Percentiles rank a stretch among this genome's conserved stretches.
Evolutionary conservation across 192 early-diverging fungal species (phyloP).

Genomic region (Backusella sp.): DNA sequence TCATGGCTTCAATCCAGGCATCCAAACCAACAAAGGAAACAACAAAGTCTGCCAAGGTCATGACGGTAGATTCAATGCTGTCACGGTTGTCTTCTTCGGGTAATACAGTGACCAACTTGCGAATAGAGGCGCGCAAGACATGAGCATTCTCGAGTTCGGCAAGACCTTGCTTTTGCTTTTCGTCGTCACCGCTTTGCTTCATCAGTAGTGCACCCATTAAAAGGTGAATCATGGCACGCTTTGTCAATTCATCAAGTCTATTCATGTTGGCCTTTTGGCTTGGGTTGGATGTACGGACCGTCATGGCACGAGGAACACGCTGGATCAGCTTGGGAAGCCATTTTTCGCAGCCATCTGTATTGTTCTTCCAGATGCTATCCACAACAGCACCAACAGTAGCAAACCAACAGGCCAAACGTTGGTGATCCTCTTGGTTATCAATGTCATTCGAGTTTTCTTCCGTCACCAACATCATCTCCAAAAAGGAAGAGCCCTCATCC

Average conservation of each 20-base stretch:
- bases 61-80: constrained; percentile 10
- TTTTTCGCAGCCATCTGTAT: background rate
- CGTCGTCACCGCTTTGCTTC: background rate
- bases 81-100: background rate
- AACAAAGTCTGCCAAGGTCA: constrained; percentile 28
- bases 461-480: constrained; percentile 11
- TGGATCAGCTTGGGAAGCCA: background rate
- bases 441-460: background rate
- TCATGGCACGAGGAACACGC: constrained; percentile 7
- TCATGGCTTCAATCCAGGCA: constrained; percentile 22
- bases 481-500: constrained; percentile 4
- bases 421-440: constrained; percentile 2
- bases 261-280: background rate
- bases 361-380: constrained; percentile 24
- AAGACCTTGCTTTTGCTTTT: constrained; percentile 8
- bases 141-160: constrained; percentile 5
- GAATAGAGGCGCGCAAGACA: background rate
- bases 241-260: background rate
- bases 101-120: background rate
- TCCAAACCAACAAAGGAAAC: constrained; percentile 15
- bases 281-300: background rate
- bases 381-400: constrained; percentile 22
- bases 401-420: constrained; percentile 18
- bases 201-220: constrained; percentile 4
- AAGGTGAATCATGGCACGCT: background rate